A percentile compares a stretch with the other conserved stretches of the same genome.
Evolutionary conservation across 1,284 basidiomycete species (phyloP).

Genomic region (Tilletia setariae): DNA sequence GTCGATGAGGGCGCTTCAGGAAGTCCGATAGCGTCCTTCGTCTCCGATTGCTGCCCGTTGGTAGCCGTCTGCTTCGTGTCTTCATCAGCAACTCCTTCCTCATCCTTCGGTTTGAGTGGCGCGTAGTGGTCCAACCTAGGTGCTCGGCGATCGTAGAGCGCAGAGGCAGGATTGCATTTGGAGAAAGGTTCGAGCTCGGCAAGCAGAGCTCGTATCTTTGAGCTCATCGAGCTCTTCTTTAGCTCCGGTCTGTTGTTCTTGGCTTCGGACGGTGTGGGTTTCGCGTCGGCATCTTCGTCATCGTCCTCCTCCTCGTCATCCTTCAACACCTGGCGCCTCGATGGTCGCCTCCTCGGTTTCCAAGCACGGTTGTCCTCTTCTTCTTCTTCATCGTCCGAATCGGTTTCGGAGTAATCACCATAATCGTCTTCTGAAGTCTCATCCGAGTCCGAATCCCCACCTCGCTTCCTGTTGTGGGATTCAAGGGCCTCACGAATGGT

Average conservation of each 20-base stretch:
- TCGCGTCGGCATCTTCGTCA: constrained; percentile 20
- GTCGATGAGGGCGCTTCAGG: neutral
- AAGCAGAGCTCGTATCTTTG: constrained; percentile 49
- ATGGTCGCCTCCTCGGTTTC: neutral
- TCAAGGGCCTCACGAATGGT: constrained; percentile 4
- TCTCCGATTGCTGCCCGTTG: no score
- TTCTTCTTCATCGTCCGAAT: neutral
- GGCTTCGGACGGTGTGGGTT: constrained; percentile 11
- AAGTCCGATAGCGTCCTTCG: no score
- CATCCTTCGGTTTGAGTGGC: constrained; percentile 17
- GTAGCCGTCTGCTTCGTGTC: neutral
- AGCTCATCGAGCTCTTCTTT: constrained; percentile 26
- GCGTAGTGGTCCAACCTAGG: constrained; percentile 44
- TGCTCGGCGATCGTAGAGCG: constrained; percentile 41
- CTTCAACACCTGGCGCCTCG: no score
- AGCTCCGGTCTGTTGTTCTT: constrained; percentile 21
- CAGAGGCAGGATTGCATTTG: constrained; percentile 42
- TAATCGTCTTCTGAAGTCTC: constrained; percentile 19
- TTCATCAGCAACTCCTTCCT: constrained; percentile 5
- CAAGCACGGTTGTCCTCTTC: neutral
- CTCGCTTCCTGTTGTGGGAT: neutral
- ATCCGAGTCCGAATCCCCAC: constrained; percentile 5
- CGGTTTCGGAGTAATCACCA: constrained; percentile 18
- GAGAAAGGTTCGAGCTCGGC: constrained; percentile 48
- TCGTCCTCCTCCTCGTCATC: constrained; percentile 7